Percentiles rank a stretch among this genome's conserved stretches.
Conservation (phyloP, 2,329 filamentous ascomycete species). For the Talaromyces sp. region DNA sequence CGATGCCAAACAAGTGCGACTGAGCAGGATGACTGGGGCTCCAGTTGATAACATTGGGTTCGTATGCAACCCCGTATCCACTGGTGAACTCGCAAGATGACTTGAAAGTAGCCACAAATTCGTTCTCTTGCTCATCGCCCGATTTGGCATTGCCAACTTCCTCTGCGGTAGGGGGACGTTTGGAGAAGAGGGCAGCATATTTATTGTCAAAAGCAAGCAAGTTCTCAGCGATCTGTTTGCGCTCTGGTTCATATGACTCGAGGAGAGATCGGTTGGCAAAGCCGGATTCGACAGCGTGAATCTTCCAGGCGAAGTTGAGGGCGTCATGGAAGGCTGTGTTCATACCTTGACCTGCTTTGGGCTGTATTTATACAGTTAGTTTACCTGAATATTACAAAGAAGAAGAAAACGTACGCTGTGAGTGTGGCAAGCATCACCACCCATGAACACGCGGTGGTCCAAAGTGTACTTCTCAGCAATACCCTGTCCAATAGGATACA, state of each 20-base stretch:
- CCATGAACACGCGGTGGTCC: constrained; percentile 64
- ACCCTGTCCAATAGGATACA: constrained; percentile 64
- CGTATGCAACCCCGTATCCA: constrained; percentile 85
- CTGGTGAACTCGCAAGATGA: constrained; percentile 88
- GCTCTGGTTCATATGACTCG: constrained; percentile 81
- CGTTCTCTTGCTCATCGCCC: constrained; percentile 51
- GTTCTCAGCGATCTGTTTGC: constrained; percentile 78
- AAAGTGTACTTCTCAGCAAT: constrained; percentile 63
- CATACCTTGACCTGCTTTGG: constrained; percentile 64
- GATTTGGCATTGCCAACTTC: constrained; percentile 67
- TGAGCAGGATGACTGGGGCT: constrained; percentile 67
- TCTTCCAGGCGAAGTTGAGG: constrained; percentile 92
- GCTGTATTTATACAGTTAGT: constrained; percentile 31
- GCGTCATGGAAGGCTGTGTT: constrained; percentile 62
- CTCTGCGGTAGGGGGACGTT: constrained; percentile 67
- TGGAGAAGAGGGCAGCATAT: constrained; percentile 86
- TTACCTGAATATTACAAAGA: background rate
- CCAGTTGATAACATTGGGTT: constrained; percentile 81
- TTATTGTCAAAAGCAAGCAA: constrained; percentile 82
- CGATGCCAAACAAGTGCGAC: constrained; percentile 65
- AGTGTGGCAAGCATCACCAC: constrained; percentile 63
- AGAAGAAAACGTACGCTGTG: constrained; percentile 44
- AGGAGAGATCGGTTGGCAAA: constrained; percentile 73
- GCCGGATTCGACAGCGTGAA: constrained; percentile 81
- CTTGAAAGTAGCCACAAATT: constrained; percentile 88